A percentile compares a stretch with the other conserved stretches of the same genome.
phyloP scores from a whole-genome alignment of 2,329 filamentous ascomycete genomes.

The Hypoxylon sp. region DNA sequence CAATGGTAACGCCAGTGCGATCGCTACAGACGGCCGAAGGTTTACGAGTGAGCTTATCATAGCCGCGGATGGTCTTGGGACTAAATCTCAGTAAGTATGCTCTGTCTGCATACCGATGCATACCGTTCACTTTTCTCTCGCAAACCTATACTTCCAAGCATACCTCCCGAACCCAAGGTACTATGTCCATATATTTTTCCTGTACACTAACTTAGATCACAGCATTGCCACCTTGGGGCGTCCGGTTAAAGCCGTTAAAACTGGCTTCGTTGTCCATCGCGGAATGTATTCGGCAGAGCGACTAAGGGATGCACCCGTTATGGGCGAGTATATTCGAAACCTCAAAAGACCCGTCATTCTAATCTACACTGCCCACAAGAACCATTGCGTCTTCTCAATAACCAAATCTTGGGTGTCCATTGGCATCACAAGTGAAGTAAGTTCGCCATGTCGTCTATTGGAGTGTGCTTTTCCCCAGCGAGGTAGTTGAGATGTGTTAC shows the following conservation, averaged over 20 bases:
- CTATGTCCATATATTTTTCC: too few relatives aligned
- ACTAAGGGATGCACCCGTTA: conserved; percentile 10
- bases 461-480: neutral
- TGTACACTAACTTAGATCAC: too few relatives aligned
- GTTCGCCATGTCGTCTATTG: neutral
- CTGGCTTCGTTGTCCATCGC: conserved; percentile 12
- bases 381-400: conserved; percentile 5
- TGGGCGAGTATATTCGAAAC: conserved; percentile 3
- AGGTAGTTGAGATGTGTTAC: neutral
- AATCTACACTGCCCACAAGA: neutral
- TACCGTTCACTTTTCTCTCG: too few relatives aligned
- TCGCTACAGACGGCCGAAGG: conserved; percentile 33
- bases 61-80: conserved; percentile 46
- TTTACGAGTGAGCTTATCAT: conserved; percentile 44
- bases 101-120: too few relatives aligned
- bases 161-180: too few relatives aligned
- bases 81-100: conserved; percentile 33
- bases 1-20: conserved; percentile 30
- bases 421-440: conserved; percentile 17
- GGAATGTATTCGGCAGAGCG: conserved; percentile 16
- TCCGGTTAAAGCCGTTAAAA: conserved; percentile 21
- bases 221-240: conserved; percentile 20
- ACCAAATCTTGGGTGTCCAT: conserved; percentile 3
- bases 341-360: neutral
- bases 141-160: too few relatives aligned